Percentiles rank a stretch among this genome's conserved stretches.
Evolutionary conservation across 2,329 filamentous ascomycete genomes (phyloP).

Genomic region (Ilyonectria mors-panacis): DNA sequence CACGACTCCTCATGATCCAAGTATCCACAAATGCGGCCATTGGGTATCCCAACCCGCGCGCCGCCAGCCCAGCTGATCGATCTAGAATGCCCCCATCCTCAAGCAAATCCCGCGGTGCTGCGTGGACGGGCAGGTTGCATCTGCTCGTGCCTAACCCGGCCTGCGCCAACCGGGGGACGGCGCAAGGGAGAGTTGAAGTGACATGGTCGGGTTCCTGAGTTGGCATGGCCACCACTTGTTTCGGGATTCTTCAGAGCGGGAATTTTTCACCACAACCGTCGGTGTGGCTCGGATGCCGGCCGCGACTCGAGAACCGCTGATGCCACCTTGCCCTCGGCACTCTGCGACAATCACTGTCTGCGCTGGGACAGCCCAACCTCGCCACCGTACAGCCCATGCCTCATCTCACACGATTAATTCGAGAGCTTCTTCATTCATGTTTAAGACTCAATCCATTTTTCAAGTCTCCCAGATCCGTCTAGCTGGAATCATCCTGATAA

Average conservation of each 20-base stretch:
- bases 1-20: constrained; percentile 41
- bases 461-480: constrained; percentile 17
- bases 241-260: constrained; percentile 27
- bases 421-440: not conserved
- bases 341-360: constrained; percentile 33
- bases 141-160: not conserved
- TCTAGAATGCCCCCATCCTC: constrained; percentile 32
- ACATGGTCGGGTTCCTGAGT: constrained; percentile 25
- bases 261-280: constrained; percentile 26
- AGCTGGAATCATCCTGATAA: constrained; percentile 7
- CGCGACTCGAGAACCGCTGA: constrained; percentile 31
- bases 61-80: constrained; percentile 21
- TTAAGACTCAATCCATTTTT: constrained; percentile 23
- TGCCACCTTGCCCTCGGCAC: constrained; percentile 33
- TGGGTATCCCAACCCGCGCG: constrained; percentile 38
- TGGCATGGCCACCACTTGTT: constrained; percentile 30
- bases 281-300: constrained; percentile 21
- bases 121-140: constrained; percentile 7
- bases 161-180: constrained; percentile 10
- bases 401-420: constrained; percentile 7
- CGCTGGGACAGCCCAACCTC: not conserved
- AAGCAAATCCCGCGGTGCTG: constrained; percentile 11
- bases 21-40: constrained; percentile 49
- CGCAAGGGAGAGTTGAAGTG: constrained; percentile 22
- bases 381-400: not conserved